phyloP scores from a whole-genome alignment of 108 stramenopile genomes.

The Pseudonitzschia pungens region DNA sequence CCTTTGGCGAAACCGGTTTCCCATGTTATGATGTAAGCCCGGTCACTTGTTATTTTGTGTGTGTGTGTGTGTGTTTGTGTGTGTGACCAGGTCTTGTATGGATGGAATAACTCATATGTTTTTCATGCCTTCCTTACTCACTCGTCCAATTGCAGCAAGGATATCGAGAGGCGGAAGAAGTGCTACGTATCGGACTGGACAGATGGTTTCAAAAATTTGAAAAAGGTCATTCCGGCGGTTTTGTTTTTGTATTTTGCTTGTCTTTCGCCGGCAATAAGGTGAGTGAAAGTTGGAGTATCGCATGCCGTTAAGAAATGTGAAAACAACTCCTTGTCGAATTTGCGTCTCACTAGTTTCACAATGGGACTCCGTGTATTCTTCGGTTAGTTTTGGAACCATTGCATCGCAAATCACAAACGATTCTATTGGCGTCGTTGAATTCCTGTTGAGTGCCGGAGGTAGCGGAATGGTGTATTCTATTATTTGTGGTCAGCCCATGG shows the following conservation, averaged over 20 bases:
- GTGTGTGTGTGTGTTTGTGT: too few relatives aligned
- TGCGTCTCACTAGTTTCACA: too few relatives aligned
- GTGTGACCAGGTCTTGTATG: neutral
- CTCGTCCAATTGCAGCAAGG: constrained; percentile 38
- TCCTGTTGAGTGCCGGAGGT: constrained; percentile 79
- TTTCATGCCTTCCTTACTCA: neutral
- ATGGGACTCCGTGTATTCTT: neutral
- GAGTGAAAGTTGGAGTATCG: neutral
- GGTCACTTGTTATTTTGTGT: neutral
- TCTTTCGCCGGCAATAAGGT: constrained; percentile 74
- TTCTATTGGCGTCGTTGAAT: constrained; percentile 90
- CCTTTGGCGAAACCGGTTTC: constrained; percentile 27
- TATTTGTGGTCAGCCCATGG: constrained; percentile 94
- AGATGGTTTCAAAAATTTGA: constrained; percentile 68
- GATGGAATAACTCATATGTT: neutral
- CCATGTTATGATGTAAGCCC: constrained; percentile 27
- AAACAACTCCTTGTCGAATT: constrained; percentile 1
- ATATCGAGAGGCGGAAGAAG: constrained; percentile 46
- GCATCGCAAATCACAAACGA: constrained; percentile 84
- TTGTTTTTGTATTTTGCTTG: constrained; percentile 96
- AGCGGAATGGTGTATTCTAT: constrained; percentile 88
- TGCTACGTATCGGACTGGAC: constrained; percentile 75
- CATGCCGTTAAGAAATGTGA: neutral
- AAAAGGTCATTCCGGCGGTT: constrained; percentile 76
- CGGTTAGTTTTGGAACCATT: constrained; percentile 91